phyloP scores from a whole-genome alignment of 2,329 filamentous ascomycete genomes.

The Fusarium irregulare region DNA sequence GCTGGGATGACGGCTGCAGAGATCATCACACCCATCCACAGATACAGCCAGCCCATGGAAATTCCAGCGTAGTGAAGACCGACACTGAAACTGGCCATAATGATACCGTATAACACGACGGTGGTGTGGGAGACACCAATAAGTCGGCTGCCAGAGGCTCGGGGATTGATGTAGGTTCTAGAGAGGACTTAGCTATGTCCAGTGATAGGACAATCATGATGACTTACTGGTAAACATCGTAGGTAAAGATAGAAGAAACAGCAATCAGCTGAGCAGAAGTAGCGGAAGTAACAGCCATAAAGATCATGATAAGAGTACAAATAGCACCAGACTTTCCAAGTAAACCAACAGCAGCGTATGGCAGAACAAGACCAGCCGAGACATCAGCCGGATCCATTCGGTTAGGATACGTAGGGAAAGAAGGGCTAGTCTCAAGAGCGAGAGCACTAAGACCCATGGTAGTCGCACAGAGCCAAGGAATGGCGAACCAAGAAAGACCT shows the following conservation, averaged over 20 bases:
- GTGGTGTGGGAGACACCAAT: conserved; percentile 83
- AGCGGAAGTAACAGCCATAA: conserved; percentile 80
- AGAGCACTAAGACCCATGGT: conserved; percentile 88
- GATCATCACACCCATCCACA: conserved; percentile 93
- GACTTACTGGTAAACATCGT: conserved; percentile 31
- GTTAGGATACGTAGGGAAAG: conserved; percentile 62
- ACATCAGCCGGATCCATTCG: conserved; percentile 67
- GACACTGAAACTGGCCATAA: conserved; percentile 82
- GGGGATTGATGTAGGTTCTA: conserved; percentile 70
- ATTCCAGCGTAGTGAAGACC: conserved; percentile 80
- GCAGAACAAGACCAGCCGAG: conserved; percentile 83
- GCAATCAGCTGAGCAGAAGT: conserved; percentile 87
- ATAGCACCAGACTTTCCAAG: conserved; percentile 61
- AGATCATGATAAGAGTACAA: conserved; percentile 43
- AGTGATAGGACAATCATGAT: accelerated
- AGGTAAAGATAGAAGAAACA: conserved; percentile 79
- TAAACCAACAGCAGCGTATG: conserved; percentile 85
- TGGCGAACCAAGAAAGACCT: conserved; percentile 90
- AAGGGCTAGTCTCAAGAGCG: conserved; percentile 69
- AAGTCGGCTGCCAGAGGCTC: conserved; percentile 77
- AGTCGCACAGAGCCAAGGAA: conserved; percentile 89
- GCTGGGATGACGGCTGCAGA: conserved; percentile 86
- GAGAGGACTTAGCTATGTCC: neutral
- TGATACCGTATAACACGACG: conserved; percentile 76
- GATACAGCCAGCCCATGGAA: conserved; percentile 87